Base-by-base conservation (phyloP, 768 basidiomycete genomes). In the Dioszegia aurantiaca region DNA sequence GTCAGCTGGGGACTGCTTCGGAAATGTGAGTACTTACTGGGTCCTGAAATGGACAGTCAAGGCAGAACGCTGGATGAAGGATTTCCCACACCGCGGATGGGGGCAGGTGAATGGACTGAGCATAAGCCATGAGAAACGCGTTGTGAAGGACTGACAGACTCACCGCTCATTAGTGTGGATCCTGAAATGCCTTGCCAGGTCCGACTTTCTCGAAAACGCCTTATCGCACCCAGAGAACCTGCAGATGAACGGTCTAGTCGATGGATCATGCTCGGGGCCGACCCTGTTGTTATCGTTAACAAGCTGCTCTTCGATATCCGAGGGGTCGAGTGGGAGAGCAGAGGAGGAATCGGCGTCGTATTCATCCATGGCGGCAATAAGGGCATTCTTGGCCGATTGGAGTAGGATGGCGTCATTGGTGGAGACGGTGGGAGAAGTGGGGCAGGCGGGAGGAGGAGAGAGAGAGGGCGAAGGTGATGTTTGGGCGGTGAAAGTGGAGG, bases 91-190 rank as follows among this genome's bases (percentile, higher is more conserved):
- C 21, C 53, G 49, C 8, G 48, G 46, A 39, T 63, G 58, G 0
- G 49, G 54, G 64, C 72, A 77, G 8, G 28, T 21, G 54, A 67
- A 77, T 1, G 75, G 73, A 41, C 75, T 76, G 62, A 42, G 39
- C 44, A 41, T 42, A 5, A 43, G 28, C 54, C 31, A 1, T 4
- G 46, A 28, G 19, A n/a, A 11, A 6, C 3, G 40, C 27, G 28
- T 23, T 16, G 23, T 16, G 27, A 45, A 47, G 16, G 9, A 42
- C 45, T 9, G 11, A 3, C 14, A 17, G 30, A 67, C 78, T 69
- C 23, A 79, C 80, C 79, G 61, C 21, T 80, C 78, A 61, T 78
- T 77, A 12, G 75, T 76, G 54, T 80, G 80, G 44, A 80, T 80
- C 21, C 78, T 44, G 42, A 70, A 68, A 58, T 80, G 80, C 26